These are phyloP conservation scores for Acacia melanoxylon DNA, from an alignment of 306 rosid genomes.

Conservation along the genomic window DNA sequence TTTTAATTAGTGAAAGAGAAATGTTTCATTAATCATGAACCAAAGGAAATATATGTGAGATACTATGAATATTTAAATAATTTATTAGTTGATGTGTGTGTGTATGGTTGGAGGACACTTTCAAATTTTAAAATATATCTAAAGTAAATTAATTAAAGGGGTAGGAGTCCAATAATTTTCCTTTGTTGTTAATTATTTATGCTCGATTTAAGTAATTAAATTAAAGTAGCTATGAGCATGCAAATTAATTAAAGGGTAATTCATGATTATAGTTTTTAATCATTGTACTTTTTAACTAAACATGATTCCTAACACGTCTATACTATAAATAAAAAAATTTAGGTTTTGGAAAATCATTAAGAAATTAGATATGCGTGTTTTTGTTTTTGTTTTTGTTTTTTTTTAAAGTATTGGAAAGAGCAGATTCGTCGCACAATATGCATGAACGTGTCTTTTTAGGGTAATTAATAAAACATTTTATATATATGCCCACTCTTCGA, in stretches of 20 bases:
- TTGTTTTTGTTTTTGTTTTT: neutral
- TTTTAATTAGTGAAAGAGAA: neutral
- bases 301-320: neutral
- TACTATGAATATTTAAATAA: neutral
- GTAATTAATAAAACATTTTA: neutral
- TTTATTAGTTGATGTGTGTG: neutral
- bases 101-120: slow-evolving; percentile 6
- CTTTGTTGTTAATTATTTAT: neutral
- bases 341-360: neutral
- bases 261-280: neutral
- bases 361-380: neutral
- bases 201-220: neutral
- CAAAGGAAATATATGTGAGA: neutral
- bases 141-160: neutral
- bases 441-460: neutral
- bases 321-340: neutral
- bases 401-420: neutral
- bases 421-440: neutral
- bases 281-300: neutral
- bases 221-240: neutral
- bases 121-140: neutral
- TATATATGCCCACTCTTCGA: neutral
- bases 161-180: neutral
- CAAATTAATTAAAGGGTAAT: neutral
- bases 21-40: neutral